Percentiles rank a stretch among this genome's conserved stretches.
These are phyloP conservation scores for Chenopodium quinoa DNA, from an alignment of 148 eudicot species.

Conservation along the genomic window DNA sequence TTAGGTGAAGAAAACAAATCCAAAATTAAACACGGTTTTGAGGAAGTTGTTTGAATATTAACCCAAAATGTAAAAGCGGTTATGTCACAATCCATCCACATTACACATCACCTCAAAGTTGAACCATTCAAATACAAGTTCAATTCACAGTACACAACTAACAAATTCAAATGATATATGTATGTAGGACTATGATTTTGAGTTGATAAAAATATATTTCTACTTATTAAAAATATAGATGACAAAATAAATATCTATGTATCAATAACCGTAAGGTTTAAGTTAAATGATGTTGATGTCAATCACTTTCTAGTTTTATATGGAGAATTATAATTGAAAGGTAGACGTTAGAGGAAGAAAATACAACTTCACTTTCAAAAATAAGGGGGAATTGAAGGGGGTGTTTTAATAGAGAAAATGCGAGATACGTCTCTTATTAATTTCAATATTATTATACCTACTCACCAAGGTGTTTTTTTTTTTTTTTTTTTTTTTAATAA, in stretches of 20 bases:
- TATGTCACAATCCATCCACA: background rate
- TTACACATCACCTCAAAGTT: background rate
- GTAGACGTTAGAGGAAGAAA: background rate
- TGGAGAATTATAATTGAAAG: background rate
- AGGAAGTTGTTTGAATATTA: too few species aligned
- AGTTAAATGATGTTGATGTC: background rate
- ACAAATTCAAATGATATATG: background rate
- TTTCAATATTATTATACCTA: too few species aligned
- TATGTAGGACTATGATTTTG: background rate
- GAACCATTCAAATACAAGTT: too few species aligned
- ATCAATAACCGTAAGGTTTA: background rate
- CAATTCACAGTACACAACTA: background rate
- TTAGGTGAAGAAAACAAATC: background rate
- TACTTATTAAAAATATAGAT: too few species aligned
- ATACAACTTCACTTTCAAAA: background rate
- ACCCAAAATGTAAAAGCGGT: background rate
- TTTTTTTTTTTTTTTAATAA: too few species aligned
- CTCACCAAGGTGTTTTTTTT: too few species aligned
- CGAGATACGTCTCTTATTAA: background rate
- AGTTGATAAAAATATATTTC: too few species aligned
- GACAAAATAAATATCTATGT: background rate
- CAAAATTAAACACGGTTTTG: background rate
- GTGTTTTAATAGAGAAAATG: too few species aligned
- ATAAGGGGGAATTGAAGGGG: too few species aligned
- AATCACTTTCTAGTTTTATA: background rate